Evolutionary conservation across 108 stramenopile species (phyloP).

Genomic region (Nitzschia sp.): DNA sequence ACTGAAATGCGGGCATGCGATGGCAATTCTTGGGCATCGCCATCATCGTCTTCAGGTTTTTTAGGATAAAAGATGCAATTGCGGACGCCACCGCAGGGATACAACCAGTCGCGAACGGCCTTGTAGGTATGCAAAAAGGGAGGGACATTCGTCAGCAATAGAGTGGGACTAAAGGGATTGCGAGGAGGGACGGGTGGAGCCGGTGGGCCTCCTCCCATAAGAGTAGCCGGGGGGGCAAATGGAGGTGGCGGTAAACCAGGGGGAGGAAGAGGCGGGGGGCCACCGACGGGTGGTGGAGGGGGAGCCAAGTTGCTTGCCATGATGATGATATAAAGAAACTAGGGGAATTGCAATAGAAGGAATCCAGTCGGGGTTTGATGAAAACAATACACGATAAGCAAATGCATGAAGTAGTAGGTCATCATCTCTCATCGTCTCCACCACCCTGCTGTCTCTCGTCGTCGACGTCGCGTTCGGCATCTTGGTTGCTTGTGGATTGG

Average conservation of each 20-base stretch:
- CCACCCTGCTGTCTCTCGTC: no score
- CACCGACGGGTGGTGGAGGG: conserved; percentile 20
- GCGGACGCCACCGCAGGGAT: conserved; percentile 37
- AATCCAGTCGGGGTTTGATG: no score
- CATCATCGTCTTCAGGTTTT: conserved; percentile 18
- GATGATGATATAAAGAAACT: no score
- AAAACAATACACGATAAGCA: no score
- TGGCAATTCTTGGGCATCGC: not conserved
- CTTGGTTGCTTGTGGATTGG: no score
- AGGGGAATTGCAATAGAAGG: no score
- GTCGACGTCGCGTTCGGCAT: no score
- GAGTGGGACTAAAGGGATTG: conserved; percentile 33
- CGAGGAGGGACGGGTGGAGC: conserved; percentile 13
- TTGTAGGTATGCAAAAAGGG: conserved; percentile 29
- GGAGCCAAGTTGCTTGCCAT: conserved; percentile 9
- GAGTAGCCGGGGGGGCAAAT: conserved; percentile 6
- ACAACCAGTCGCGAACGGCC: conserved; percentile 34
- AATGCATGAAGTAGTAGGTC: no score
- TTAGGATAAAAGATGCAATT: conserved; percentile 32
- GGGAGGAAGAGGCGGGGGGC: conserved; percentile 29
- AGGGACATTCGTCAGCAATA: conserved; percentile 43
- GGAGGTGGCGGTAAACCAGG: conserved; percentile 17
- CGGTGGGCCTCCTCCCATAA: conserved; percentile 6
- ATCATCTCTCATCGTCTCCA: no score
- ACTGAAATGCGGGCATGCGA: conserved; percentile 24